Evolutionary conservation across 2,329 filamentous ascomycete genomes (phyloP).

Genomic region (Trichoderma arundinaceum): DNA sequence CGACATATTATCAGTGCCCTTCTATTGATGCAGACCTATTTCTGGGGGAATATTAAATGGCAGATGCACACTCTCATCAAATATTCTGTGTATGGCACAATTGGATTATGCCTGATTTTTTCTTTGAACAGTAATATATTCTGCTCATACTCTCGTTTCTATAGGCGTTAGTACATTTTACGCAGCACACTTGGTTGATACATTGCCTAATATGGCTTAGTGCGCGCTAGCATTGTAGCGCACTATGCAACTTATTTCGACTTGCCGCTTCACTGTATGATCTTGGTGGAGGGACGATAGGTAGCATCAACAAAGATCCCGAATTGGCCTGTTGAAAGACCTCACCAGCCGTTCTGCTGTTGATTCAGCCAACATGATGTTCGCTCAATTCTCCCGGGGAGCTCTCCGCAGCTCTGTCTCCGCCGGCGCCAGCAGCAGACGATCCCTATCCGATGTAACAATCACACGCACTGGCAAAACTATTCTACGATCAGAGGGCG

Average conservation of each 20-base stretch:
- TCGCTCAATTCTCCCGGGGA: constrained; percentile 14
- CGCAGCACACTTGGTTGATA: no score
- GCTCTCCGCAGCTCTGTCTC: constrained; percentile 22
- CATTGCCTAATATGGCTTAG: neutral
- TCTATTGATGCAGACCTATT: no score
- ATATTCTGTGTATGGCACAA: no score
- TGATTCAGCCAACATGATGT: constrained; percentile 19
- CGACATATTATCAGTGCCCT: no score
- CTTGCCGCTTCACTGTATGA: constrained; percentile 10
- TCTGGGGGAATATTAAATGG: no score
- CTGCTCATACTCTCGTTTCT: no score
- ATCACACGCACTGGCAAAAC: constrained; percentile 97
- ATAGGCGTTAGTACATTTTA: neutral
- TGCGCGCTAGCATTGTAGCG: neutral
- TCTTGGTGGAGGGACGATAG: constrained; percentile 24
- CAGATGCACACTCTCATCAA: no score
- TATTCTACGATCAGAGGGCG: constrained; percentile 85
- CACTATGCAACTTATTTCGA: constrained; percentile 20
- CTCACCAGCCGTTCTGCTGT: constrained; percentile 19
- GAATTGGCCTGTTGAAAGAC: constrained; percentile 26
- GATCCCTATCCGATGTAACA: constrained; percentile 76
- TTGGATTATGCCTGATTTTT: no score
- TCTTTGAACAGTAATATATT: no score
- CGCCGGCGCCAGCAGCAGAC: constrained; percentile 49
- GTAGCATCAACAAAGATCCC: constrained; percentile 2